A percentile compares a stretch with the other conserved stretches of the same genome.
Conservation (phyloP, 257 asterid genomes). For the Fraxinus excelsior region DNA sequence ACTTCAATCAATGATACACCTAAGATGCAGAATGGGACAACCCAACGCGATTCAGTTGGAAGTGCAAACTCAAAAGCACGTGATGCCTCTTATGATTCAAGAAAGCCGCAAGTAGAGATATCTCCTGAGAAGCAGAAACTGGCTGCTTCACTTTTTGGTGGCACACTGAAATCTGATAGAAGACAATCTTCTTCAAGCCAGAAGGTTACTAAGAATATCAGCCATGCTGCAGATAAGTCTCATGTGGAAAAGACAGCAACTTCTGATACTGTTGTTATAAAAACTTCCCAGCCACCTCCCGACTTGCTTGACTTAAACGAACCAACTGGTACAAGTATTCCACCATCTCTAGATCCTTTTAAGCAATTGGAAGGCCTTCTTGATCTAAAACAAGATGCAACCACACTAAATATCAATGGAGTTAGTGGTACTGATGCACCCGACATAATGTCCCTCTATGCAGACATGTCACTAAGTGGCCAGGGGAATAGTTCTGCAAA, state of each 20-base stretch:
- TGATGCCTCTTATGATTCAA: constrained; percentile 53
- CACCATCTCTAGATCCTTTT: constrained; percentile 40
- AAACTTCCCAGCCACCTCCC: constrained; percentile 68
- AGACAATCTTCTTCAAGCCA: constrained; percentile 52
- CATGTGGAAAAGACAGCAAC: constrained; percentile 40
- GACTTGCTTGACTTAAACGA: constrained; percentile 53
- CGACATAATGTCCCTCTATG: constrained; percentile 38
- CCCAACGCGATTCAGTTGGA: constrained; percentile 42
- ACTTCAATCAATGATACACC: constrained; percentile 45
- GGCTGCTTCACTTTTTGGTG: constrained; percentile 94
- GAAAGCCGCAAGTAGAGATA: constrained; percentile 60
- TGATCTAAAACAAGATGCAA: constrained; percentile 28
- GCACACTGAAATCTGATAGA: constrained; percentile 52
- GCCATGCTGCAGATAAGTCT: constrained; percentile 48
- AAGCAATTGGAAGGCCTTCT: constrained; percentile 53
- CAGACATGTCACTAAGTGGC: constrained; percentile 22
- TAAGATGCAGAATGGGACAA: constrained; percentile 54
- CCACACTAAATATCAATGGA: constrained; percentile 23
- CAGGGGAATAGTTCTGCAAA: constrained; percentile 15
- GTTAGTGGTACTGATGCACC: constrained; percentile 24
- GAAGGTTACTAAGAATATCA: constrained; percentile 45
- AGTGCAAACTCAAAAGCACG: constrained; percentile 45
- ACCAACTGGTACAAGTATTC: constrained; percentile 28
- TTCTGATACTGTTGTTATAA: constrained; percentile 39
- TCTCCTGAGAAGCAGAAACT: constrained; percentile 82